Evolutionary conservation across 352 stramenopile species (phyloP), one percentile per base, ranked within the genome.

Genomic region (Phytophthora cactorum): DNA sequence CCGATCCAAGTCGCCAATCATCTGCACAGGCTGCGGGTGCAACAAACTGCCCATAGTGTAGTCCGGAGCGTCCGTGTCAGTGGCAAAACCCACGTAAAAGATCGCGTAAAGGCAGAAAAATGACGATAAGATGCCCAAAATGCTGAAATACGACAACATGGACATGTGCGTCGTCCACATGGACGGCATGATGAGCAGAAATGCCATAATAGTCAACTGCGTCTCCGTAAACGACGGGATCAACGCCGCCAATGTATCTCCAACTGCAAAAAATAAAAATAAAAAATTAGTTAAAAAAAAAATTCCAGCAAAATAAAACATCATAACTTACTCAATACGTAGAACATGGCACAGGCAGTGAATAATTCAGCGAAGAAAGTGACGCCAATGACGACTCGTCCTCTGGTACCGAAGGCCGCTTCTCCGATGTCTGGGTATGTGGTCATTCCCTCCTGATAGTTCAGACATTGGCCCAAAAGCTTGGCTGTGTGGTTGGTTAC

Each of bases 401-500:
- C 88, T 47, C 70, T 75, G 1, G 82, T 90, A 32, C 88, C 88
- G 55, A 93, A 95, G 28, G 88, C 88, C 0, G 83, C 86, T 44
- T 93, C 82, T n/a, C 84, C 88, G 44, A 95, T 93, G 47, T 95
- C 88, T 12, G 85, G 85, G 52, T 93, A 95, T 52, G 88, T 90
- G 60, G 74, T 78, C 84, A 96, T 95, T 62, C 86, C 81, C 38
- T 91, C 80, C 72, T 96, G 81, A 62, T 92, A 91, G 54, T 86
- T 75, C 41, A 96, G 74, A 56, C 86, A 94, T 44, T 87, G 83
- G 53, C 89, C 89, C 17, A 96, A 72, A 12, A 96, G 67, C 57
- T 95, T 95, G 64, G 75, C 89, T 17, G 89, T 95, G 73, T 95
- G 81, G 71, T 95, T 96, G 17, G 89, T 95, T 57, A 93, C 78